Evolutionary conservation across 371 early-diverging fungal genomes (phyloP), one percentile per base, ranked within the genome.

Genomic region (Syncephalis plumigaleata): DNA sequence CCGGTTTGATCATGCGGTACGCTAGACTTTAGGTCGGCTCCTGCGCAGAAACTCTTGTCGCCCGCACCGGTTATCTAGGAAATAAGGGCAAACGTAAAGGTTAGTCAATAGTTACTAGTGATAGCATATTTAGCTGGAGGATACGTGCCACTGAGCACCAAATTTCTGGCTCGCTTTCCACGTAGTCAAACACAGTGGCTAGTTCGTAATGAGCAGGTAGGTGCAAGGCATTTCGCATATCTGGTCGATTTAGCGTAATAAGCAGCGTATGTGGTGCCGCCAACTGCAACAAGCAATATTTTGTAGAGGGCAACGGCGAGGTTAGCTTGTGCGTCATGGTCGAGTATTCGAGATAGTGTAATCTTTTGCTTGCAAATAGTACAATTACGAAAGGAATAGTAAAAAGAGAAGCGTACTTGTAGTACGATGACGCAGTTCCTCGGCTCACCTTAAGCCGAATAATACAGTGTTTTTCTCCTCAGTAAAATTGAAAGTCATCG

Each of bases 1-100:
- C 20, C 13, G 24, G 22, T 8, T 45, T 38, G 3, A 11, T 52
- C 42, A 7, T 52, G 40, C 20, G 63, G 25, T 42, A 61, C 55
- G 15, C 57, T 62, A 46, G 49, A 58, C 9, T 63, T 64, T 15
- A 70, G 57, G 51, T 70, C 70, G 64, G 65, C 60, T 2, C 70
- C 70, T 0, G 66, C 52, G 49, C 68, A 67, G 38, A 70, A 70
- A 1, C 68, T 58, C 25, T 61, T 61, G n/a, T 46, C 56, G 20
- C 70, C 70, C 4, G 55, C 50, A 46, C 70, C 70, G 17, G 70
- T 70, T 38, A 70, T 50, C 70, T 69, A 43, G 11, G 18, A 25
- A n/a, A 18, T 39, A 13, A 36, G 47, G n/a, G n/a, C 2, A 20
- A 39, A 36, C 1, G 2, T 25, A 38, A 36, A 13, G 3, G 3